phyloP scores from a whole-genome alignment of 2,329 filamentous ascomycete species.

The Fusarium tanahbumbuense region DNA sequence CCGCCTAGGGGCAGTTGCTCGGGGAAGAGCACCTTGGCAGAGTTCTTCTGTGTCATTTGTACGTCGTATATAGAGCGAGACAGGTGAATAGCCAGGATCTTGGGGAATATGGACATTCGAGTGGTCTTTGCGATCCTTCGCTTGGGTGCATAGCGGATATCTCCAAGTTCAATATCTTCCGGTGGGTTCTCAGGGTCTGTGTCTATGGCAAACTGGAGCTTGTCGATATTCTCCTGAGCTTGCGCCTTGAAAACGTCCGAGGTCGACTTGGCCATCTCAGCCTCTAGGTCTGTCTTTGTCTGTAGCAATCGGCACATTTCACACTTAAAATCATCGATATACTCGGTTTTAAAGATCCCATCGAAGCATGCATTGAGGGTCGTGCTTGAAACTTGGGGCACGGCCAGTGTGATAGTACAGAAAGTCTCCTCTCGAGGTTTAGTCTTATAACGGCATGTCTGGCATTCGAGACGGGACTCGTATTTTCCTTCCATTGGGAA shows the following conservation, averaged over 20 bases:
- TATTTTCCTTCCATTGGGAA: slow-evolving; percentile 94
- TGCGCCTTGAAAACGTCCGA: slow-evolving; percentile 63
- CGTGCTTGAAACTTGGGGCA: slow-evolving; percentile 84
- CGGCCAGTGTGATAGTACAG: slow-evolving; percentile 90
- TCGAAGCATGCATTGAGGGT: slow-evolving; percentile 91
- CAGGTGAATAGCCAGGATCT: slow-evolving; percentile 89
- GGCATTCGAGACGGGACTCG: slow-evolving; percentile 95
- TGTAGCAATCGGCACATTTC: slow-evolving; percentile 91
- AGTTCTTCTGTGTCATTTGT: slow-evolving; percentile 87
- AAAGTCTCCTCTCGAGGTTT: slow-evolving; percentile 86
- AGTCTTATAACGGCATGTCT: slow-evolving; percentile 89
- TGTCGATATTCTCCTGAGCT: slow-evolving; percentile 69
- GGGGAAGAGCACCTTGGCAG: slow-evolving; percentile 92
- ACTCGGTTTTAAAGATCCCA: slow-evolving; percentile 91
- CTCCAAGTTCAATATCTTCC: slow-evolving; percentile 78
- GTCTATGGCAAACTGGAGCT: slow-evolving; percentile 76
- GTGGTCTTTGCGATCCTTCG: slow-evolving; percentile 88
- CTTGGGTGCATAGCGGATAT: slow-evolving; percentile 79
- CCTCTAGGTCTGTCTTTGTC: slow-evolving; percentile 73
- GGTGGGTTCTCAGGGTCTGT: slow-evolving; percentile 83
- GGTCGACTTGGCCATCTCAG: slow-evolving; percentile 66
- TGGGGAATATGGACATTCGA: slow-evolving; percentile 87
- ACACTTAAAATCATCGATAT: slow-evolving; percentile 97
- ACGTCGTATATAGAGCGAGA: slow-evolving; percentile 92
- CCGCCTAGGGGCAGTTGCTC: slow-evolving; percentile 87